These are phyloP conservation scores for Boletus reticulatus DNA, from an alignment of 768 basidiomycete species.

Conservation along the genomic window DNA sequence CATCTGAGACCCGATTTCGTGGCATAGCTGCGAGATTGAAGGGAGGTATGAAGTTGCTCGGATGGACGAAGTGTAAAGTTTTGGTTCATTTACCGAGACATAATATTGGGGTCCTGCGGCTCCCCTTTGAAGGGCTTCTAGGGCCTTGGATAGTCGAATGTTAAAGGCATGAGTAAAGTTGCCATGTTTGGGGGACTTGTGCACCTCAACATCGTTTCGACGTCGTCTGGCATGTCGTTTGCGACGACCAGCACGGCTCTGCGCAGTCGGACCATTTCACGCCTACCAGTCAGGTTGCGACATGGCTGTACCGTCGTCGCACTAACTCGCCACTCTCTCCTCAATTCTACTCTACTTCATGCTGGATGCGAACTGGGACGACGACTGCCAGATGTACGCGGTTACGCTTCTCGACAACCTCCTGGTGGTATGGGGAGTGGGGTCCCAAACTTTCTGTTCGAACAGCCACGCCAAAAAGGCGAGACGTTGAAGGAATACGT, in stretches of 20 bases:
- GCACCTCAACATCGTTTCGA: not conserved
- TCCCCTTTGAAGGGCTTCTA: too few species aligned
- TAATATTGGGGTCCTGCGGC: too few species aligned
- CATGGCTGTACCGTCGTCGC: conserved; percentile 18
- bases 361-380: not conserved
- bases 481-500: conserved; percentile 83
- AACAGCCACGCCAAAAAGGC: conserved; percentile 71
- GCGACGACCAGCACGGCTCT: not conserved
- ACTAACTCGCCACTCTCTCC: not conserved
- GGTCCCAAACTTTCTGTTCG: conserved; percentile 57
- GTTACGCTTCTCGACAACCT: conserved; percentile 50
- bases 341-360: not conserved
- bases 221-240: not conserved
- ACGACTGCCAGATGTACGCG: conserved; percentile 19
- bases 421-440: conserved; percentile 34
- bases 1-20: too few species aligned
- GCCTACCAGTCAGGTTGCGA: conserved; percentile 17
- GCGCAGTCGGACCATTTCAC: conserved; percentile 8
- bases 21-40: too few species aligned
- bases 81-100: too few species aligned
- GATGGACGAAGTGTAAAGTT: too few species aligned
- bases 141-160: too few species aligned
- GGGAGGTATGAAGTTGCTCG: too few species aligned
- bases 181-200: too few species aligned
- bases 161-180: too few species aligned